A percentile compares a stretch with the other conserved stretches of the same genome.
phyloP scores from a whole-genome alignment of 768 basidiomycete species.

The Lactifluus piperatus region DNA sequence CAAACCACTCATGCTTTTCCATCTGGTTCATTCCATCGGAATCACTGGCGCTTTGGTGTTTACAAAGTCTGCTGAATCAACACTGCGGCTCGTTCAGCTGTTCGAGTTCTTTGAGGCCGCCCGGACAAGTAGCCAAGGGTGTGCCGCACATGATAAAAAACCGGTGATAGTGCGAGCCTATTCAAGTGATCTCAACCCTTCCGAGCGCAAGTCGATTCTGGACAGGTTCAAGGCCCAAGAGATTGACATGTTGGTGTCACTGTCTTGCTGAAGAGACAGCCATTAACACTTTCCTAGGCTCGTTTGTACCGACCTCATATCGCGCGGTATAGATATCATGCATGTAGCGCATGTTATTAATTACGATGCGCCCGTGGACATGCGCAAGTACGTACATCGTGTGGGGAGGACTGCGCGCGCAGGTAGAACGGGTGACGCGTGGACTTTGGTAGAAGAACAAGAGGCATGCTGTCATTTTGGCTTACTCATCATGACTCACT shows the following conservation, averaged over 20 bases:
- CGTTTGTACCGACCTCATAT: slow-evolving; percentile 93
- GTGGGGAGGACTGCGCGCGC: slow-evolving; percentile 95
- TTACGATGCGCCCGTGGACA: slow-evolving; percentile 95
- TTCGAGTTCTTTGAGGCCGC: slow-evolving; percentile 73
- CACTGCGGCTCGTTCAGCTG: slow-evolving; percentile 69
- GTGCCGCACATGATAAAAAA: slow-evolving; percentile 19
- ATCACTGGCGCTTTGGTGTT: slow-evolving; percentile 79
- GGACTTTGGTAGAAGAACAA: slow-evolving; percentile 94
- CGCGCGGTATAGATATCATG: slow-evolving; percentile 91
- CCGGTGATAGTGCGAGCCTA: slow-evolving; percentile 55
- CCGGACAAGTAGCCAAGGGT: slow-evolving; percentile 19
- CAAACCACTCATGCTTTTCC: slow-evolving; percentile 85
- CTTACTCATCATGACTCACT: neutral
- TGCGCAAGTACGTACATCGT: slow-evolving; percentile 96
- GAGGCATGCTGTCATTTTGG: slow-evolving; percentile 40
- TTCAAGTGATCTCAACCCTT: slow-evolving; percentile 72
- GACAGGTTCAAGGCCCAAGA: slow-evolving; percentile 75
- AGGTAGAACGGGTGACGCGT: slow-evolving; percentile 79
- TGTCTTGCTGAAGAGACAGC: neutral
- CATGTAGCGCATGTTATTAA: slow-evolving; percentile 89
- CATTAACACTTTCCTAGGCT: slow-evolving; percentile 40
- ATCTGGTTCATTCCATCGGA: slow-evolving; percentile 59
- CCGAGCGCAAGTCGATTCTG: slow-evolving; percentile 68
- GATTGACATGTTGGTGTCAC: slow-evolving; percentile 63
- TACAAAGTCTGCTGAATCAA: slow-evolving; percentile 94